Evolutionary conservation across 2,329 filamentous ascomycete species (phyloP).

Genomic region (Coniella vitis): DNA sequence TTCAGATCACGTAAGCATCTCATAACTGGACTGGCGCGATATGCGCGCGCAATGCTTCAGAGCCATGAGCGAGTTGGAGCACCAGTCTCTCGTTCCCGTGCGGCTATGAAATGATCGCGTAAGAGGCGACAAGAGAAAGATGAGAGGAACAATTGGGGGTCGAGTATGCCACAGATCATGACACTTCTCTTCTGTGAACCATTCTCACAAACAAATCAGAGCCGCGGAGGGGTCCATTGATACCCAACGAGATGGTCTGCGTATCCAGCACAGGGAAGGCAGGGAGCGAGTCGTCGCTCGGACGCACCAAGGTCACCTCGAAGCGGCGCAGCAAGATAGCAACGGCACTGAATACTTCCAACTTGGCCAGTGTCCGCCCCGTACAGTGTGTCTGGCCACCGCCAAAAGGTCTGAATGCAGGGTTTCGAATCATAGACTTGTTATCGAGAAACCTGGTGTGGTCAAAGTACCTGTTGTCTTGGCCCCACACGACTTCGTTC

Average conservation of each 20-base stretch:
- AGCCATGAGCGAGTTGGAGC: no score
- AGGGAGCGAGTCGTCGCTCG: background rate
- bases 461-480: background rate
- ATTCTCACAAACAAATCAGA: background rate
- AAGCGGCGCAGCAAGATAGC: slow-evolving; percentile 1
- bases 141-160: no score
- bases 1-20: no score
- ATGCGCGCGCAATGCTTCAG: no score
- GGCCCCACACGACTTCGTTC: slow-evolving; percentile 1
- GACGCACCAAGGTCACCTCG: background rate
- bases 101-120: no score
- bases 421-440: background rate
- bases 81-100: no score
- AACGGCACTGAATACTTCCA: slow-evolving; percentile 1
- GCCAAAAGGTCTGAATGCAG: background rate
- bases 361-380: background rate
- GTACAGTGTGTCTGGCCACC: background rate
- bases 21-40: no score
- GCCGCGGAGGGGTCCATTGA: background rate
- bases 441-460: background rate
- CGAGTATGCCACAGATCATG: background rate
- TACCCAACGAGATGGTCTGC: background rate
- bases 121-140: no score
- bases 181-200: background rate
- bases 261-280: background rate